Base-by-base conservation (phyloP, 176 grass and related monocot genomes). In the Tuctoria greenei region DNA sequence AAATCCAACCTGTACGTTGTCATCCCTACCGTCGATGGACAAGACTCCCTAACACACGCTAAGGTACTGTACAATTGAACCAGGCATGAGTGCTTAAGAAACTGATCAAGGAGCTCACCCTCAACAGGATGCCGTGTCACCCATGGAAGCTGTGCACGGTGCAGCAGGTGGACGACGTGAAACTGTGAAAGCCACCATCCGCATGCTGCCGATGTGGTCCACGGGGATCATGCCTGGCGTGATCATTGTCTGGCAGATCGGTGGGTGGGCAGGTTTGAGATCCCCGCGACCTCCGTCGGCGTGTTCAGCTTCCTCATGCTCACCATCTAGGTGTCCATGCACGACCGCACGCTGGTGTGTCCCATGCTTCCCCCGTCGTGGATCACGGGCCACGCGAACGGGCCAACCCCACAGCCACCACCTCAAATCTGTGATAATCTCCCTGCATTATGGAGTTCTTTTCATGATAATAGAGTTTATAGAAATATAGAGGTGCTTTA, bases 161-260 rank as follows among this genome's bases (percentile, higher is more conserved):
- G 67, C 82, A 94, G 72, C 92, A 88, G 69, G 88, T 94, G 51
- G 88, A 94, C 52, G 76, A 81, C 54, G n/a, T 72, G 10, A 94
- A 94, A 72, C 78, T 45, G n/a, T 72, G 10, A 94, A 94, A 72
- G 74, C 92, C 9, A 34, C 82, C 52, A 55, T 91, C 66, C 82
- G 85, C 34, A 85, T 94, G 75, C 73, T 94, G 4, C 92, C 92
- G 9, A 86, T 94, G 31, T 94, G 91, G 88, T 94, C 91, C 8
- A 80, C 91, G 16, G 75, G 85, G 27, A 86, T 94, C 73, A 71
- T 94, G 4, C 61, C 83, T 0, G 85, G 82, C 56, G 75, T 94
- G 4, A 28, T 88, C 79, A 67, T 91, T 20, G 67, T 28, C 15
- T 79, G 81, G 72, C 61, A 69, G 21, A 83, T 46, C 79, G 38